Conservation (phyloP, 352 stramenopile genomes). For the Pythium angustatum region DNA sequence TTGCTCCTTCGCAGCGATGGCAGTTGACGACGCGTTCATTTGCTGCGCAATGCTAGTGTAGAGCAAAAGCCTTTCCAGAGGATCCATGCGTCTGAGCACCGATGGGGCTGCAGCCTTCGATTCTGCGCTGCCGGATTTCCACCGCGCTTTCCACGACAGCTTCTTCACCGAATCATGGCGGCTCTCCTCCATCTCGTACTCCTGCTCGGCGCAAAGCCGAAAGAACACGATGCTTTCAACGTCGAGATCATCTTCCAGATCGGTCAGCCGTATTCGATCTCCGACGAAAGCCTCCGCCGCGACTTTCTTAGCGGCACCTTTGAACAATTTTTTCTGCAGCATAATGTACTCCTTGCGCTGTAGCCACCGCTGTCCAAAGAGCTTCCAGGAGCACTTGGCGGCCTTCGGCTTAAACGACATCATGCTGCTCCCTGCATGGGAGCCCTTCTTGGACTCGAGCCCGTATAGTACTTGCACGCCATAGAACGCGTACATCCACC, state of each 20-base stretch:
- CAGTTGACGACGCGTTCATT: conserved; percentile 56
- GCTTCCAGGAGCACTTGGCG: conserved; percentile 52
- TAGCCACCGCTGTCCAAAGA: conserved; percentile 59
- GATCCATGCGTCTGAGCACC: conserved; percentile 32
- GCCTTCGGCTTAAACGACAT: conserved; percentile 27
- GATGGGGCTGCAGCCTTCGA: conserved; percentile 19
- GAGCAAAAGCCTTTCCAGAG: conserved; percentile 51
- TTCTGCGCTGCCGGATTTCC: conserved; percentile 34
- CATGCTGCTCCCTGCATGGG: conserved; percentile 1
- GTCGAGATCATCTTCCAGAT: conserved; percentile 71
- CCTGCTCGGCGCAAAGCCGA: conserved; percentile 57
- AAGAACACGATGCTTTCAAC: conserved; percentile 86
- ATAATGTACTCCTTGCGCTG: conserved; percentile 71
- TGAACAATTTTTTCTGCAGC: conserved; percentile 73
- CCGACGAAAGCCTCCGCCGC: conserved; percentile 45
- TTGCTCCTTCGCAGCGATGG: conserved; percentile 43
- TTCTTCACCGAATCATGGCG: conserved; percentile 71
- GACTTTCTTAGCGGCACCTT: conserved; percentile 57
- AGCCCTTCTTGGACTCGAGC: conserved; percentile 28
- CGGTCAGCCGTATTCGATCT: conserved; percentile 49
- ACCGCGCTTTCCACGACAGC: conserved; percentile 69
- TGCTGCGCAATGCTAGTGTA: conserved; percentile 61
- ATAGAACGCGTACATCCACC: conserved; percentile 81
- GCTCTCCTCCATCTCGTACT: conserved; percentile 66
- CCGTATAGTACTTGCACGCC: conserved; percentile 67